Conservation (phyloP, 2,329 filamentous ascomycete genomes). For the Penicillium janthinellum region DNA sequence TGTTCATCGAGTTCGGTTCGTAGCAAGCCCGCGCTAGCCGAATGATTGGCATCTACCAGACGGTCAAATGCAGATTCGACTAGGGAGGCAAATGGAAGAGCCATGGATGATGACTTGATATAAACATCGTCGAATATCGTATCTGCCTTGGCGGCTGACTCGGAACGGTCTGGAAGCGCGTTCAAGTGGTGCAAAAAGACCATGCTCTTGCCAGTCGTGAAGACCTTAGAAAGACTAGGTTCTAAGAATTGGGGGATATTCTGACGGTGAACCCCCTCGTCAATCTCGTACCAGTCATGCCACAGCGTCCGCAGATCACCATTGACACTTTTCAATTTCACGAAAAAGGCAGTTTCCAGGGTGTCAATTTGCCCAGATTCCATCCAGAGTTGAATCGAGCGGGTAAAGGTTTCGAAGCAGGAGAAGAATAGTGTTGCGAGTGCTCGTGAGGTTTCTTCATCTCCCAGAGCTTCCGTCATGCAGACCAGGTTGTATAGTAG, state of each 20-base stretch:
- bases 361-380: conserved; percentile 69
- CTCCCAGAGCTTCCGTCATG: conserved; percentile 69
- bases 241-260: conserved; percentile 76
- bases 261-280: conserved; percentile 57
- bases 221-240: conserved; percentile 69
- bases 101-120: conserved; percentile 38
- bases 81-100: conserved; percentile 60
- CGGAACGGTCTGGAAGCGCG: conserved; percentile 39
- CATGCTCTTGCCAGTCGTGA: conserved; percentile 85
- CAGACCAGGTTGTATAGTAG: conserved; percentile 71
- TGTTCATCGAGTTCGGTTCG: conserved; percentile 67
- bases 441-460: conserved; percentile 62
- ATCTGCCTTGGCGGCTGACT: conserved; percentile 40
- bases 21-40: conserved; percentile 67
- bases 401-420: conserved; percentile 80
- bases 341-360: conserved; percentile 73
- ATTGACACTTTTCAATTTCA: conserved; percentile 60
- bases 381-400: conserved; percentile 82
- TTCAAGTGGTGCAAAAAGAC: conserved; percentile 75
- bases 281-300: conserved; percentile 72
- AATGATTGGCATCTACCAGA: conserved; percentile 78
- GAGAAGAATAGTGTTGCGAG: conserved; percentile 73
- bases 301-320: conserved; percentile 68
- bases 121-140: conserved; percentile 34
- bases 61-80: conserved; percentile 70